Base-by-base conservation (phyloP, 495 filamentous ascomycete species). In the Penicillium pulvis region DNA sequence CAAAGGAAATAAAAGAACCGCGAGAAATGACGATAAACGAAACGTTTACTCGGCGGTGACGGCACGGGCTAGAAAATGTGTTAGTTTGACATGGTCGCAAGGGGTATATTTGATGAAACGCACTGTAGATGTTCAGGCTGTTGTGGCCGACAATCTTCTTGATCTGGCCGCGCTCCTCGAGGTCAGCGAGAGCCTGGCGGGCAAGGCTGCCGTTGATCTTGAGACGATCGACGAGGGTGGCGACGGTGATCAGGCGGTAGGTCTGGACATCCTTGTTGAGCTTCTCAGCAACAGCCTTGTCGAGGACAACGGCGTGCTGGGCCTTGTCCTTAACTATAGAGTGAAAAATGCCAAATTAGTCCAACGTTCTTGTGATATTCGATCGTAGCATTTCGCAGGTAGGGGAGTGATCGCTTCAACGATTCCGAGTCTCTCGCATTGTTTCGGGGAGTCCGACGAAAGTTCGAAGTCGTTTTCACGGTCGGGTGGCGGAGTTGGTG, bases 181-280 rank as follows among this genome's bases (percentile, higher is more conserved):
- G 82, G 76, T 99, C 95, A 71, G 83, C 85, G 58, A 99, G 83
- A 76, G 90, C 92, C 77, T 83, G 80, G 71, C 95, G 87, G 64
- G 95, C 95, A 70, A 99, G 83, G 70, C 89, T 93, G 73, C 95
- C 95, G 82, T 99, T 99, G 86, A 99, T 97, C 92, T 99, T 99
- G 77, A 97, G 87, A 74, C 95, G 85, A 77, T 99, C 95, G 85
- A 99, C 95, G 68, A 99, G 93, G 68, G 89, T 92, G 68, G 95
- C 91, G 73, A 98, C 90, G 70, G 95, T 99, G 85, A 99, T 90
- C 79, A 99, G 92, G 71, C 95, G 92, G 90, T 97, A 99, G 60
- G 95, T 96, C 80, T 98, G 94, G 66, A 99, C 95, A 84, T 97
- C 93, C 83, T 97, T 97, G 83, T 94, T 87, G 73, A 83, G 79